phyloP scores from a whole-genome alignment of 129 eudicot species.

The Flaveria brownii region DNA sequence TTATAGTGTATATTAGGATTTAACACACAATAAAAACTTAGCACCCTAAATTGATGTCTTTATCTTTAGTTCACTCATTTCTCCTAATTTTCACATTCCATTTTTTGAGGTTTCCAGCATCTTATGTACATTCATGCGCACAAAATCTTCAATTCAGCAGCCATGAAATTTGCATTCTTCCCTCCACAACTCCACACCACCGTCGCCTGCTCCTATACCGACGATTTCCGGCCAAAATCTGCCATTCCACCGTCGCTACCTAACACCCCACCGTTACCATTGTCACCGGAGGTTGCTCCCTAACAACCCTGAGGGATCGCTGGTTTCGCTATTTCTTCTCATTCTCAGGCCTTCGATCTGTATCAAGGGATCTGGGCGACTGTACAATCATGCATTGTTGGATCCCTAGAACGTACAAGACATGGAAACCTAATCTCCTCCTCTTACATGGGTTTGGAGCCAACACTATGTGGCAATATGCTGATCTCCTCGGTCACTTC shows the following conservation, averaged over 20 bases:
- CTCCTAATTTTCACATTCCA: neutral
- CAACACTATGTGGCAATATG: slow-evolving; percentile 91
- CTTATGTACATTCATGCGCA: slow-evolving; percentile 28
- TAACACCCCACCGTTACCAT: too few relatives aligned
- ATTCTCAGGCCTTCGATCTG: slow-evolving; percentile 62
- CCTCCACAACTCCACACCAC: too few relatives aligned
- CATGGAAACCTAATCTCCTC: slow-evolving; percentile 55
- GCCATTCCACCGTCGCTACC: too few relatives aligned
- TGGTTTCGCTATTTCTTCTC: slow-evolving; percentile 54
- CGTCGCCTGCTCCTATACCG: too few relatives aligned
- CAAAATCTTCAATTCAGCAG: slow-evolving; percentile 19
- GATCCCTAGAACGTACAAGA: slow-evolving; percentile 53
- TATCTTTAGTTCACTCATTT: too few relatives aligned
- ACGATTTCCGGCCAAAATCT: too few relatives aligned
- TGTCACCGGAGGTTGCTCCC: too few relatives aligned
- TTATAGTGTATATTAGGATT: too few relatives aligned
- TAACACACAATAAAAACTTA: too few relatives aligned
- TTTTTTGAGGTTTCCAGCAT: slow-evolving; percentile 10
- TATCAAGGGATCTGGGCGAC: slow-evolving; percentile 44
- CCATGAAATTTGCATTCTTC: neutral
- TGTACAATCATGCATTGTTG: slow-evolving; percentile 77
- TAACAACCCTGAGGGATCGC: slow-evolving; percentile 37
- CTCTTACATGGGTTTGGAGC: slow-evolving; percentile 85
- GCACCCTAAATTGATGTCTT: too few relatives aligned
- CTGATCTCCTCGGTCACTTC: slow-evolving; percentile 53